Conservation (phyloP, 345 rosid species). For the Chamaenerion angustifolium region DNA sequence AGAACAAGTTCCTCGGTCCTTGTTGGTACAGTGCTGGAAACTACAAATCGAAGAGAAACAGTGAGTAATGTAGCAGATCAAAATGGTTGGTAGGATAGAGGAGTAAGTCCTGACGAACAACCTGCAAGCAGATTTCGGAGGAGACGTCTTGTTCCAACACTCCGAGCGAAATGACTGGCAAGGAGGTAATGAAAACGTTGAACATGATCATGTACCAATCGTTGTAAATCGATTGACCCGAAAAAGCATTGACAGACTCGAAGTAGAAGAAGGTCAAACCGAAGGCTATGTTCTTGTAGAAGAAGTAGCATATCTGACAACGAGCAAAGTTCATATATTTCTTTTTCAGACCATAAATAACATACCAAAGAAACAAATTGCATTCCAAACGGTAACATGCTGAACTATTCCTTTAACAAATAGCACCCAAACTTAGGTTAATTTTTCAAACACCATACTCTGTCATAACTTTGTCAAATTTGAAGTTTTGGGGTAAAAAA, state of each 20-base stretch:
- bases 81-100: neutral
- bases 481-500: too few relatives aligned
- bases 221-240: slow-evolving; percentile 88
- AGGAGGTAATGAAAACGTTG: slow-evolving; percentile 82
- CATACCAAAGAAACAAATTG: too few relatives aligned
- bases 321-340: slow-evolving; percentile 2
- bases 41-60: slow-evolving; percentile 25
- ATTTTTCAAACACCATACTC: too few relatives aligned
- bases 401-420: too few relatives aligned
- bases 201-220: slow-evolving; percentile 90
- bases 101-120: slow-evolving; percentile 9
- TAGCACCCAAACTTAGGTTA: too few relatives aligned
- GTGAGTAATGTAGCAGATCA: too few relatives aligned
- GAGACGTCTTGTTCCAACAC: slow-evolving; percentile 97
- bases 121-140: slow-evolving; percentile 95
- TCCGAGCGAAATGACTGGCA: slow-evolving; percentile 94
- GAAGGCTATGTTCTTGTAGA: slow-evolving; percentile 97
- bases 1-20: slow-evolving; percentile 85
- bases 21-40: slow-evolving; percentile 97
- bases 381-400: too few relatives aligned
- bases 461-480: too few relatives aligned
- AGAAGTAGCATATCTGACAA: slow-evolving; percentile 90
- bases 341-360: too few relatives aligned
- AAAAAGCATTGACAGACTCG: slow-evolving; percentile 87
- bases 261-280: slow-evolving; percentile 99